These are phyloP conservation scores for Lasiodiplodia hormozganensis DNA, from an alignment of 2,329 filamentous ascomycete genomes.

Conservation along the genomic window DNA sequence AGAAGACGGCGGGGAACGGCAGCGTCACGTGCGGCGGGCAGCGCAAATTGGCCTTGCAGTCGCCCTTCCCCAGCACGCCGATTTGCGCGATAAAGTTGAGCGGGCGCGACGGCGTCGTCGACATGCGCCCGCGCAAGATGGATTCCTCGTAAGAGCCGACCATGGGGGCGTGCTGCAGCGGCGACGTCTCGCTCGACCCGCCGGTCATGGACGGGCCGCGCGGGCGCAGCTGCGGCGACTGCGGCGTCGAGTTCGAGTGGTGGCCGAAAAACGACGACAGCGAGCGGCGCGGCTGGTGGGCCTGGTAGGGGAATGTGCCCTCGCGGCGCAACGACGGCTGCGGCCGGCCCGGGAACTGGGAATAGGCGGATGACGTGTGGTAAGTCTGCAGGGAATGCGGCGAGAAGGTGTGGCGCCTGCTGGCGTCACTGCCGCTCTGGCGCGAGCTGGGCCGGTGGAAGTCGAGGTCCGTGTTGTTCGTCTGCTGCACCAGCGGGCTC, in stretches of 20 bases:
- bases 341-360: slow-evolving; percentile 9
- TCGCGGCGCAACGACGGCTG: slow-evolving; percentile 63
- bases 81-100: slow-evolving; percentile 95
- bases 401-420: slow-evolving; percentile 75
- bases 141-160: slow-evolving; percentile 98
- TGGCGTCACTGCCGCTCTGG: slow-evolving; percentile 43
- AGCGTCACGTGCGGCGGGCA: slow-evolving; percentile 91
- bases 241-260: slow-evolving; percentile 49
- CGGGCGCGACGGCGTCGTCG: slow-evolving; percentile 90
- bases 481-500: slow-evolving; percentile 87
- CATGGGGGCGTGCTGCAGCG: slow-evolving; percentile 90
- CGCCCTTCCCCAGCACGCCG: slow-evolving; percentile 86
- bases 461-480: slow-evolving; percentile 81
- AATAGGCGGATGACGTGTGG: slow-evolving; percentile 46
- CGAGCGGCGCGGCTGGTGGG: slow-evolving; percentile 79
- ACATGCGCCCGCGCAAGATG: slow-evolving; percentile 94
- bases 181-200: slow-evolving; percentile 73
- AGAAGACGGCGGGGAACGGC: slow-evolving; percentile 93
- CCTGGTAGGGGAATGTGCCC: slow-evolving; percentile 70
- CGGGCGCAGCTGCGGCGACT: slow-evolving; percentile 57
- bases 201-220: slow-evolving; percentile 71
- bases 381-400: slow-evolving; percentile 64
- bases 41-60: slow-evolving; percentile 82
- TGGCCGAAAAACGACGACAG: slow-evolving; percentile 64
- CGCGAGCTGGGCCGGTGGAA: slow-evolving; percentile 54